Conservation (phyloP, 2,329 filamentous ascomycete species). For the Trichoderma cornu-damae region DNA sequence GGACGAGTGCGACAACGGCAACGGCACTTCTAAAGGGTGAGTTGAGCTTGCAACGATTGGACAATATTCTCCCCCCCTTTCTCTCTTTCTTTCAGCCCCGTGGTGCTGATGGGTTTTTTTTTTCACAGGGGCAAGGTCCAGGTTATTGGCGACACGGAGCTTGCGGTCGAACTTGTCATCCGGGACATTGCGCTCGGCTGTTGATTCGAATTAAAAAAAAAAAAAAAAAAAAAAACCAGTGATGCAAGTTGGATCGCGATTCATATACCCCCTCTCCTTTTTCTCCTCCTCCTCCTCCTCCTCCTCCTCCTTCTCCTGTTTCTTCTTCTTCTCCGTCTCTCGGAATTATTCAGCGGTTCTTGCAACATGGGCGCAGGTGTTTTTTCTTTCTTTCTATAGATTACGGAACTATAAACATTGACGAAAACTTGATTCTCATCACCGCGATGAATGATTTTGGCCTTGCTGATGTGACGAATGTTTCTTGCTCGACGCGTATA, state of each 20-base stretch:
- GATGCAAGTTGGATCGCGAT: not conserved
- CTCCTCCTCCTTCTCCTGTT: no score
- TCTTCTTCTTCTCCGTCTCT: no score
- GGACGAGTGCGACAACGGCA: not conserved
- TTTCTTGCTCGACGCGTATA: not conserved
- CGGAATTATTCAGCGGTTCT: slow-evolving; percentile 2
- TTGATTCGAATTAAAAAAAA: not conserved
- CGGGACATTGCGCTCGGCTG: not conserved
- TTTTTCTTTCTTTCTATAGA: no score
- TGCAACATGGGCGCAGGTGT: slow-evolving; percentile 1
- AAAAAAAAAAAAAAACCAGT: not conserved
- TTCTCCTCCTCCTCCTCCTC: not conserved
- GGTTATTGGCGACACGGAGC: not conserved
- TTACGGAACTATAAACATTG: not conserved
- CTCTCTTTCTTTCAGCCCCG: not conserved
- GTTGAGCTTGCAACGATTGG: not conserved
- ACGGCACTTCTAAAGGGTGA: slow-evolving; percentile 2
- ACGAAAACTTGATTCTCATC: not conserved
- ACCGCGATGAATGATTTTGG: not conserved
- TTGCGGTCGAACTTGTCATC: not conserved
- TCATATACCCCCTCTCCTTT: slow-evolving; percentile 4
- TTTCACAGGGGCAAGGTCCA: not conserved
- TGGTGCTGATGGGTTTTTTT: not conserved
- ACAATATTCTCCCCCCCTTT: no score
- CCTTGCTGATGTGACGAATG: not conserved